Evolutionary conservation across 768 basidiomycete genomes (phyloP).

Genomic region (Lactarius quietus): DNA sequence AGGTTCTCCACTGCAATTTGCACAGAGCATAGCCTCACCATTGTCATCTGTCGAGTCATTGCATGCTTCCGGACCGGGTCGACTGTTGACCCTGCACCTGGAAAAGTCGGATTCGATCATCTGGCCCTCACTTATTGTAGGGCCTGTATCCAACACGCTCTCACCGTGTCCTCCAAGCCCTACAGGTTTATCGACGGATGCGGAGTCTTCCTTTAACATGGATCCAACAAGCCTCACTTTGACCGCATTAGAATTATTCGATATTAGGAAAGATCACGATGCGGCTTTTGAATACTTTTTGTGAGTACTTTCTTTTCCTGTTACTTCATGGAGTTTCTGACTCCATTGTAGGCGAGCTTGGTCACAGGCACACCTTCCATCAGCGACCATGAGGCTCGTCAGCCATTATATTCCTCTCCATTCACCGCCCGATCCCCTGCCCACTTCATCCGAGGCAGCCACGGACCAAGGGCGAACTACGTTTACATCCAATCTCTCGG

Average conservation of each 20-base stretch:
- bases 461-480: conserved; percentile 47
- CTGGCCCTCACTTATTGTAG: conserved; percentile 79
- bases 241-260: conserved; percentile 64
- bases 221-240: conserved; percentile 78
- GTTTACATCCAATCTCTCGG: conserved; percentile 65
- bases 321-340: neutral
- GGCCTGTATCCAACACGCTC: conserved; percentile 63
- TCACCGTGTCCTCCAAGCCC: conserved; percentile 51
- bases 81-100: conserved; percentile 72
- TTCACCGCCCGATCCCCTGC: conserved; percentile 30
- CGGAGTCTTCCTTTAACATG: conserved; percentile 72
- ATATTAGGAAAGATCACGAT: conserved; percentile 70
- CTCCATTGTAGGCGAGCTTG: conserved; percentile 61
- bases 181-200: conserved; percentile 49
- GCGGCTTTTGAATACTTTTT: conserved; percentile 80
- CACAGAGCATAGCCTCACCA: conserved; percentile 62
- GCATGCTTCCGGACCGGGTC: conserved; percentile 52
- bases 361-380: conserved; percentile 71
- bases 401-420: conserved; percentile 67
- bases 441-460: conserved; percentile 34
- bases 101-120: conserved; percentile 78
- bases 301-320: conserved; percentile 41
- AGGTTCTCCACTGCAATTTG: conserved; percentile 47
- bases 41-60: conserved; percentile 76
- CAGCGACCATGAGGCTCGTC: conserved; percentile 73